Evolutionary conservation across 2,329 filamentous ascomycete genomes (phyloP).

Genomic region (Apiospora saccharicola): DNA sequence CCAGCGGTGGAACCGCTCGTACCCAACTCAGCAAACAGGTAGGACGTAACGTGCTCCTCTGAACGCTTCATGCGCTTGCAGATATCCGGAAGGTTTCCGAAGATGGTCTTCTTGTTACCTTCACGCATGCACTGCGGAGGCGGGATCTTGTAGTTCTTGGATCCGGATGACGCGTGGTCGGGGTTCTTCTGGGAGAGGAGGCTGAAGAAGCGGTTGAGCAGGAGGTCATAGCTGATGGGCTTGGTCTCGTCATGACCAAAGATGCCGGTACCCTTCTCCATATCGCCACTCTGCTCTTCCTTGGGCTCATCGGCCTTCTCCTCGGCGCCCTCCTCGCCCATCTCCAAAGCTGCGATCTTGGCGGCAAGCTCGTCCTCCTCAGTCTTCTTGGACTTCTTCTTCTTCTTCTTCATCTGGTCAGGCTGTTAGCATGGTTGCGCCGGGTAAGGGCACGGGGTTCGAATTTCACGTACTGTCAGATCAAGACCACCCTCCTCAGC

Average conservation of each 20-base stretch:
- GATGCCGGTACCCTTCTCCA: slow-evolving; percentile 87
- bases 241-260: slow-evolving; percentile 84
- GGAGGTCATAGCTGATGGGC: slow-evolving; percentile 82
- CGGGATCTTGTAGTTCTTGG: slow-evolving; percentile 98
- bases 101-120: slow-evolving; percentile 99
- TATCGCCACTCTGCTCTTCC: slow-evolving; percentile 74
- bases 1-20: slow-evolving; percentile 96
- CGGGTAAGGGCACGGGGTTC: neutral
- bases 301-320: slow-evolving; percentile 45
- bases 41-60: slow-evolving; percentile 96
- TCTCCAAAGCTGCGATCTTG: slow-evolving; percentile 68
- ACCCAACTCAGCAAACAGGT: slow-evolving; percentile 97
- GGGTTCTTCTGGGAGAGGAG: slow-evolving; percentile 96
- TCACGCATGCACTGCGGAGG: slow-evolving; percentile 98
- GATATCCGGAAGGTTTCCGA: slow-evolving; percentile 98
- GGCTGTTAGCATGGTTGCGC: slow-evolving; percentile 3
- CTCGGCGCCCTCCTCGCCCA: slow-evolving; percentile 67
- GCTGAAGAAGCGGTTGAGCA: slow-evolving; percentile 92
- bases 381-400: slow-evolving; percentile 56
- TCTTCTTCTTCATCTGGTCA: slow-evolving; percentile 80
- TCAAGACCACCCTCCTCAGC: slow-evolving; percentile 64
- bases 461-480: slow-evolving; percentile 47
- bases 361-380: slow-evolving; percentile 63
- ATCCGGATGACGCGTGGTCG: slow-evolving; percentile 86
- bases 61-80: slow-evolving; percentile 99